Evolutionary conservation across 2,329 filamentous ascomycete genomes (phyloP).

Genomic region (Fusarium albosuccineum): DNA sequence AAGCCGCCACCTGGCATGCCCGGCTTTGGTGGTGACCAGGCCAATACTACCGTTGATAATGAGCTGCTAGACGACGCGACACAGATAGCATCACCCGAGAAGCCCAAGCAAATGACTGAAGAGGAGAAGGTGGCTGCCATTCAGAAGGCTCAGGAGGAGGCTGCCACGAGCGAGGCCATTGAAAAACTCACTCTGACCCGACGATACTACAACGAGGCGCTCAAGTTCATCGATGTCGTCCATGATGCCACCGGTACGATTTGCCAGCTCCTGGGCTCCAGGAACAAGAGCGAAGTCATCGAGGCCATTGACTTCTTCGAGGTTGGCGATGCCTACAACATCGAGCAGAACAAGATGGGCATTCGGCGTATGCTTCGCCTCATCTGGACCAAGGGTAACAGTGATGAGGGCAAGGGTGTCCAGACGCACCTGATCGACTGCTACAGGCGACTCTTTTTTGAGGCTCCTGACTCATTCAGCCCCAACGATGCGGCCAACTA

Average conservation of each 20-base stretch:
- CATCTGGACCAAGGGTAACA: constrained; percentile 99
- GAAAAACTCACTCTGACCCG: constrained; percentile 88
- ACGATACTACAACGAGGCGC: constrained; percentile 92
- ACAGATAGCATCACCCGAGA: constrained; percentile 77
- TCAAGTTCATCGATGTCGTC: constrained; percentile 93
- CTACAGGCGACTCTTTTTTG: constrained; percentile 96
- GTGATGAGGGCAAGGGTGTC: constrained; percentile 97
- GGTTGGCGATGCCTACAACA: constrained; percentile 93
- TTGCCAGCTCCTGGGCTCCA: constrained; percentile 89
- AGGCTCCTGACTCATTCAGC: constrained; percentile 89
- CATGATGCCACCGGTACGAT: constrained; percentile 85
- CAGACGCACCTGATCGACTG: constrained; percentile 97
- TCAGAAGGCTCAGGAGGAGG: constrained; percentile 86
- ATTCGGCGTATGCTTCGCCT: constrained; percentile 96
- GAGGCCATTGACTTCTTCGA: constrained; percentile 99
- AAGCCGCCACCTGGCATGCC: constrained; percentile 83
- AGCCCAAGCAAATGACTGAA: constrained; percentile 77
- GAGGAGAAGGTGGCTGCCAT: constrained; percentile 81
- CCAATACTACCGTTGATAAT: constrained; percentile 79
- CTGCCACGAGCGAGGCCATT: constrained; percentile 88
- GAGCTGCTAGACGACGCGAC: constrained; percentile 90
- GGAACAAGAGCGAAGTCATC: constrained; percentile 98
- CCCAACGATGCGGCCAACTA: constrained; percentile 94
- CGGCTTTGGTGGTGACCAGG: constrained; percentile 69
- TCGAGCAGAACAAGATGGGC: constrained; percentile 91